Conservation (phyloP, 169 alveolate species). For the Plasmodium knowlesi region DNA sequence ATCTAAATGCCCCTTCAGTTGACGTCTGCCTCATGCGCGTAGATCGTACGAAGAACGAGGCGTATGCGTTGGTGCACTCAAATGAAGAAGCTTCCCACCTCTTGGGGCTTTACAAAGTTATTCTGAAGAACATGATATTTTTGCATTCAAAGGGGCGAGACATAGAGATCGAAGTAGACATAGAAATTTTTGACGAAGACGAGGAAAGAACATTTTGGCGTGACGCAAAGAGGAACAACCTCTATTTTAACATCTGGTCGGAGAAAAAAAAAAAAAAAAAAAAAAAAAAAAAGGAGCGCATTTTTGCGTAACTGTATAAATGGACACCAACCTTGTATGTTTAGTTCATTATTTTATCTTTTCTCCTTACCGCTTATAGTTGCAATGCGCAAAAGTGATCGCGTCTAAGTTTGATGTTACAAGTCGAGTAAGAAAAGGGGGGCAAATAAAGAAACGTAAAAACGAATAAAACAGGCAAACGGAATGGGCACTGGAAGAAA, state of each 20-base stretch:
- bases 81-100: conserved; percentile 61
- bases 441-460: not conserved
- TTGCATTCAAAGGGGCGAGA: not conserved
- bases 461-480: not conserved
- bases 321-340: not conserved
- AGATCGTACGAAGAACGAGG: conserved; percentile 35
- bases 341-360: not conserved
- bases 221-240: conserved; percentile 5
- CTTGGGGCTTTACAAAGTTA: conserved; percentile 16
- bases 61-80: conserved; percentile 60
- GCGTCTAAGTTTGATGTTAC: not conserved
- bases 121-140: conserved; percentile 32
- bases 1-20: conserved; percentile 12
- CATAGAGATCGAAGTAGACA: conserved; percentile 62
- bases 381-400: conserved; percentile 31
- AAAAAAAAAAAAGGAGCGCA: not conserved
- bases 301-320: not conserved
- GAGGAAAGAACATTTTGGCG: conserved; percentile 61
- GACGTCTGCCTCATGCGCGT: conserved; percentile 47
- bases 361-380: conserved; percentile 10
- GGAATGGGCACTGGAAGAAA: not conserved
- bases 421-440: not conserved
- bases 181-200: conserved; percentile 32
- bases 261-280: not conserved
- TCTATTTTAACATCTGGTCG: conserved; percentile 36